phyloP scores from a whole-genome alignment of 2,329 filamentous ascomycete species.

The Penicillium crustosum region DNA sequence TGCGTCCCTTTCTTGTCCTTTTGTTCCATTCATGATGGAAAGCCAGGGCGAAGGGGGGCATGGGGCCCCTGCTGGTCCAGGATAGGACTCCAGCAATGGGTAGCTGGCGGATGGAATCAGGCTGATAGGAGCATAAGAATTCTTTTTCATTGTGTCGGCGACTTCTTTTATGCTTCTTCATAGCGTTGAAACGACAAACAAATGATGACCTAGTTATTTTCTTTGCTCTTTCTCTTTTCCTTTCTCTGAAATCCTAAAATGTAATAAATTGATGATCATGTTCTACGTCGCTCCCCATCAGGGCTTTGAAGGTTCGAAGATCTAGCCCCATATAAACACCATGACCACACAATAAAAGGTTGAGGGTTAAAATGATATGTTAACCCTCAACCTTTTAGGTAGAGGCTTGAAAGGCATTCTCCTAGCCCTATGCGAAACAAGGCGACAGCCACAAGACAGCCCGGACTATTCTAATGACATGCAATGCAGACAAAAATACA shows the following conservation, averaged over 20 bases:
- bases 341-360: neutral
- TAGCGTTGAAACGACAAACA: constrained; percentile 31
- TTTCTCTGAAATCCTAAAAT: neutral
- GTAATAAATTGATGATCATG: neutral
- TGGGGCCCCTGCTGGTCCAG: neutral
- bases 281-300: neutral
- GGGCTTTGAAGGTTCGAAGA: neutral
- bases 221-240: neutral
- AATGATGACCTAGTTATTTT: constrained; percentile 29
- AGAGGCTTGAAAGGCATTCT: neutral
- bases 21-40: neutral
- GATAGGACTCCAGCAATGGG: neutral
- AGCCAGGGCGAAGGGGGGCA: neutral
- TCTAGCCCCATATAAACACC: neutral
- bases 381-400: neutral
- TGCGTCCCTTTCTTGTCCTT: neutral
- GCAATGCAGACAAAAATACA: neutral
- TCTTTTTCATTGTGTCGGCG: constrained; percentile 17
- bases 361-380: neutral
- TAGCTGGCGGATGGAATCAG: constrained; percentile 5
- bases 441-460: neutral
- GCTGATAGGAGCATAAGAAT: constrained; percentile 16
- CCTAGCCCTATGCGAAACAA: neutral
- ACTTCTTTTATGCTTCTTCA: constrained; percentile 26
- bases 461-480: neutral